phyloP scores from a whole-genome alignment of 1,284 basidiomycete species.

The Amylostereum areolatum region DNA sequence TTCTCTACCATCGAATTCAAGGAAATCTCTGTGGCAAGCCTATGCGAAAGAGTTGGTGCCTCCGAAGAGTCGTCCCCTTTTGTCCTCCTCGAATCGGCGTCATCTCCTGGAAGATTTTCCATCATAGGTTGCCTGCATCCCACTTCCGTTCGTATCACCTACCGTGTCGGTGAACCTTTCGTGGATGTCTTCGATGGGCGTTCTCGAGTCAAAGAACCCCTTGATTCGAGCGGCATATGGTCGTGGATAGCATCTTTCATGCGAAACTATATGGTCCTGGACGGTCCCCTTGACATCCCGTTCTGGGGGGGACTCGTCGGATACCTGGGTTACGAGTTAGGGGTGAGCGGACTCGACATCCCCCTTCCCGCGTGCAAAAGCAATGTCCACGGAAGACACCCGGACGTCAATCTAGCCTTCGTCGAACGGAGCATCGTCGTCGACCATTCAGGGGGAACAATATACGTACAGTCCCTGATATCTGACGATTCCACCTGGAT shows the following conservation, averaged over 20 bases:
- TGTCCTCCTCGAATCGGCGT: slow-evolving; percentile 67
- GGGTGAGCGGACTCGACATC: slow-evolving; percentile 43
- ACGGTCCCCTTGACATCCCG: slow-evolving; percentile 47
- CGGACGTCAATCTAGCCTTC: slow-evolving; percentile 68
- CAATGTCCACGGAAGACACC: slow-evolving; percentile 31
- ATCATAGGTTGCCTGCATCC: slow-evolving; percentile 57
- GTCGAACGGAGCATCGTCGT: slow-evolving; percentile 71
- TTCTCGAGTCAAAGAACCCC: slow-evolving; percentile 14
- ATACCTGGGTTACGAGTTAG: slow-evolving; percentile 70
- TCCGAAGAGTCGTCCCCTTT: slow-evolving; percentile 55
- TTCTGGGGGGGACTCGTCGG: slow-evolving; percentile 80
- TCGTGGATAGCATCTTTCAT: slow-evolving; percentile 68
- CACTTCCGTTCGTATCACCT: slow-evolving; percentile 49
- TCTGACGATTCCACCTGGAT: slow-evolving; percentile 58
- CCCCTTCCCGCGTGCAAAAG: slow-evolving; percentile 27
- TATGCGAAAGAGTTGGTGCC: slow-evolving; percentile 61
- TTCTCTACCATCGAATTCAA: slow-evolving; percentile 28
- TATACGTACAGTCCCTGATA: slow-evolving; percentile 60
- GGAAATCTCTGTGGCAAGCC: slow-evolving; percentile 30
- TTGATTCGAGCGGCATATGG: slow-evolving; percentile 55
- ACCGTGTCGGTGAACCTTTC: slow-evolving; percentile 44
- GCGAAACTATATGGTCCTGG: slow-evolving; percentile 36
- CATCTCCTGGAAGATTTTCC: slow-evolving; percentile 65
- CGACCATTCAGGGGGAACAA: slow-evolving; percentile 41
- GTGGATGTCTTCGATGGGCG: slow-evolving; percentile 32